phyloP scores from a whole-genome alignment of 306 rosid species.

The Begonia masoniana region DNA sequence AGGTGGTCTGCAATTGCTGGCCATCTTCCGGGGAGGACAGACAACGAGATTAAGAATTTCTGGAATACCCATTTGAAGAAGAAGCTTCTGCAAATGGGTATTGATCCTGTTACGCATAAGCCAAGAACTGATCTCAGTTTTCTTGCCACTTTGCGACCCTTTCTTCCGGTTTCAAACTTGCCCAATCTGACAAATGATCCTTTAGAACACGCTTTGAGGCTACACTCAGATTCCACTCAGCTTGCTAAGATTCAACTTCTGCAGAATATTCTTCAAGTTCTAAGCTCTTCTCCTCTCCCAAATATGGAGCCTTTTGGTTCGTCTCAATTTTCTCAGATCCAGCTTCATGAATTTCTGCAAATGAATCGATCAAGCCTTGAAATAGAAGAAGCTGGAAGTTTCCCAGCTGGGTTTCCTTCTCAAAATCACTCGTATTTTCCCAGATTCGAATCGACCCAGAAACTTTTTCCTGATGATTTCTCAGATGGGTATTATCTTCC shows the following conservation, averaged over 20 bases:
- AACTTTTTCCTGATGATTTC: too few relatives aligned
- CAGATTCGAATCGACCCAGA: background rate
- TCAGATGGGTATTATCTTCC: background rate
- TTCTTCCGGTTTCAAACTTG: slow-evolving; percentile 31
- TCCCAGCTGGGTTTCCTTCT: background rate
- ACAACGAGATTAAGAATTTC: slow-evolving; percentile 71
- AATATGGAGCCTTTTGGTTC: slow-evolving; percentile 24
- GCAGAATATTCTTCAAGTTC: slow-evolving; percentile 35
- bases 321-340: background rate
- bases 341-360: background rate
- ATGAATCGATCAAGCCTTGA: background rate
- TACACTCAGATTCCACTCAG: slow-evolving; percentile 34
- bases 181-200: slow-evolving; percentile 14
- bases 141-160: slow-evolving; percentile 34
- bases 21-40: slow-evolving; percentile 73
- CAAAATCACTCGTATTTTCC: slow-evolving; percentile 8
- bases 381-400: background rate
- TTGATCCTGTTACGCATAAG: slow-evolving; percentile 64
- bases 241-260: slow-evolving; percentile 35
- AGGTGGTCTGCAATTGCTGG: slow-evolving; percentile 84
- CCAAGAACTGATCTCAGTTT: slow-evolving; percentile 39
- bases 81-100: slow-evolving; percentile 60
- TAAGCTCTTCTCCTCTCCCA: slow-evolving; percentile 10
- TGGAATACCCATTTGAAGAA: slow-evolving; percentile 80
- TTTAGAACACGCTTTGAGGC: slow-evolving; percentile 19